Evolutionary conservation across 352 stramenopile genomes (phyloP).

Genomic region (Pythium inflatum): DNA sequence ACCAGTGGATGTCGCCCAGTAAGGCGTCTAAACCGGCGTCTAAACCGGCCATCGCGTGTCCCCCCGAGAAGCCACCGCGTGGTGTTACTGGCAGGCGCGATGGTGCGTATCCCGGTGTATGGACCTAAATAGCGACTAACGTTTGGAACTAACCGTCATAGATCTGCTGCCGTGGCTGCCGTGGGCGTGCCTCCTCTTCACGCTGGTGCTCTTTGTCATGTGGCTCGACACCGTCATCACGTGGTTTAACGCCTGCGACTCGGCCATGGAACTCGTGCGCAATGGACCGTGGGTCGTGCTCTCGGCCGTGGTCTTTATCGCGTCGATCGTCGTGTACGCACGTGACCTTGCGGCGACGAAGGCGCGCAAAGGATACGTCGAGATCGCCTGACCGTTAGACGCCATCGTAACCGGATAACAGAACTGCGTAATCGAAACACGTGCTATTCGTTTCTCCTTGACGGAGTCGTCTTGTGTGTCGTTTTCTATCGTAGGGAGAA

Average conservation of each 20-base stretch:
- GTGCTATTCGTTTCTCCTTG: constrained; percentile 1
- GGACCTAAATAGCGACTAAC: neutral
- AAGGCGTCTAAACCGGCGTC: no score
- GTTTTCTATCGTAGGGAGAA: neutral
- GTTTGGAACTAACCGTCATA: neutral
- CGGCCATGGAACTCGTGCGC: constrained; percentile 7
- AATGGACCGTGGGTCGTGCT: constrained; percentile 11
- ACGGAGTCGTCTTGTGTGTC: neutral
- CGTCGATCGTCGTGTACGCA: neutral
- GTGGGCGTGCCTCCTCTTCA: constrained; percentile 13
- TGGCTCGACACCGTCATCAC: constrained; percentile 16
- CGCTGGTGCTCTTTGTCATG: neutral
- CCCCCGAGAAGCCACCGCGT: no score
- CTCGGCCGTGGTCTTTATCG: neutral
- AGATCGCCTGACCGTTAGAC: constrained; percentile 11
- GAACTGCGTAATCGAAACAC: neutral
- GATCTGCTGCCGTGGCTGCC: neutral
- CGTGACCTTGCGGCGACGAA: neutral
- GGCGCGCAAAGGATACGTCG: neutral
- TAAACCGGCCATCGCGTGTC: no score
- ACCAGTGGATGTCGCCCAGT: no score
- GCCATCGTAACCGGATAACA: no score
- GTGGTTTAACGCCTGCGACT: neutral
- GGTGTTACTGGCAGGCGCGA: no score
- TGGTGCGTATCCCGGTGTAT: no score